Conservation (phyloP, 225 moss, liverwort and hornwort species). For the Antitrichia curtipendula region DNA sequence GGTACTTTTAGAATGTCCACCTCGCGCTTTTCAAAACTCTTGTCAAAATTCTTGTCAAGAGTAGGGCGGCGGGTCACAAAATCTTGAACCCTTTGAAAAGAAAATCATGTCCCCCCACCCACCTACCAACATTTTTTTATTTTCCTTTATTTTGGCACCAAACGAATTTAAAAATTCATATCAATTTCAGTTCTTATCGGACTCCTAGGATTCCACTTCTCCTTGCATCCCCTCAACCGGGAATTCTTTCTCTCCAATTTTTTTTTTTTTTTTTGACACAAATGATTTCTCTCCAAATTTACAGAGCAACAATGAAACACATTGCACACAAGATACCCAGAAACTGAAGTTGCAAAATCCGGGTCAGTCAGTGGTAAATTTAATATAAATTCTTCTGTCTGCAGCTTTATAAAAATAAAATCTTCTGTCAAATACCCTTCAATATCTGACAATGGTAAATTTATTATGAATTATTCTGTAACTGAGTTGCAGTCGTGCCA, state of each 20-base stretch:
- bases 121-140: too few relatives aligned
- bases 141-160: too few relatives aligned
- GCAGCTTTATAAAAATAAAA: too few relatives aligned
- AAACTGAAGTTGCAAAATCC: background rate
- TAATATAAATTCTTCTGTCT: background rate
- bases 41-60: accelerated
- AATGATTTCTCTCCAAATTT: background rate
- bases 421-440: too few relatives aligned
- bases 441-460: too few relatives aligned
- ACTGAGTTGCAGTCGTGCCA: background rate
- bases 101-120: too few relatives aligned
- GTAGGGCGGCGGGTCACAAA: accelerated
- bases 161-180: too few relatives aligned
- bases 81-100: too few relatives aligned
- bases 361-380: too few relatives aligned
- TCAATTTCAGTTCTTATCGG: too few relatives aligned
- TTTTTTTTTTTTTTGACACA: too few relatives aligned
- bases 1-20: background rate
- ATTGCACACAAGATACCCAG: background rate
- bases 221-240: background rate
- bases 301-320: background rate
- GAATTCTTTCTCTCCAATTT: background rate
- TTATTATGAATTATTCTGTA: background rate
- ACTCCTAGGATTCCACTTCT: too few relatives aligned
- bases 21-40: background rate